phyloP scores from a whole-genome alignment of 2,329 filamentous ascomycete species.

The Eutypa lata region DNA sequence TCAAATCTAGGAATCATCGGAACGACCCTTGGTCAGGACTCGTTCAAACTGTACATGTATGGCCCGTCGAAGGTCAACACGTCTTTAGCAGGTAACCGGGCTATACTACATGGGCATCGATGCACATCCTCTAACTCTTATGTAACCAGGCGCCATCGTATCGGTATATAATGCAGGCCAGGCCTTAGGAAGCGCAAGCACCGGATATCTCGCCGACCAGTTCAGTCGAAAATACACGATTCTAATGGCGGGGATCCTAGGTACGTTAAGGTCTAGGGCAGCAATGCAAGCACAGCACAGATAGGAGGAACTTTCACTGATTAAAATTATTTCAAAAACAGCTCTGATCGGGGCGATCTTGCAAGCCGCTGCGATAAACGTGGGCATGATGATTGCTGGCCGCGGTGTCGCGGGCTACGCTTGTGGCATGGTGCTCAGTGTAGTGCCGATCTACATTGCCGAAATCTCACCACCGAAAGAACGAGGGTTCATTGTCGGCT shows the following conservation, averaged over 20 bases:
- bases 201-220: constrained; percentile 30
- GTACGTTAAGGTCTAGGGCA: too few species aligned
- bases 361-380: constrained; percentile 14
- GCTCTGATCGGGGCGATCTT: constrained; percentile 8
- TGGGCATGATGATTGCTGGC: constrained; percentile 26
- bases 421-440: constrained; percentile 16
- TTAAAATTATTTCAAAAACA: constrained; percentile 13
- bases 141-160: constrained; percentile 21
- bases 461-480: constrained; percentile 21
- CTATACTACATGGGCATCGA: not conserved
- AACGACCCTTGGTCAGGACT: constrained; percentile 29
- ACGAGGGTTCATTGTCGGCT: constrained; percentile 22
- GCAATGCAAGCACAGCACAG: too few species aligned
- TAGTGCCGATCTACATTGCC: constrained; percentile 25
- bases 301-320: constrained; percentile 6
- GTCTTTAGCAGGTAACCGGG: constrained; percentile 13
- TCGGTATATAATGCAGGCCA: constrained; percentile 20
- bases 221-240: constrained; percentile 34
- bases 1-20: constrained; percentile 31
- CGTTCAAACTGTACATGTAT: constrained; percentile 31
- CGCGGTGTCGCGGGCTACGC: constrained; percentile 17
- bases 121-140: not conserved
- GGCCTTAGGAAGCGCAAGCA: constrained; percentile 25
- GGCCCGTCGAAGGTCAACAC: constrained; percentile 21
- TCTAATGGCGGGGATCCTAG: constrained; percentile 22